Conservation (phyloP, 768 basidiomycete species). For the Crepidotus variabilis region DNA sequence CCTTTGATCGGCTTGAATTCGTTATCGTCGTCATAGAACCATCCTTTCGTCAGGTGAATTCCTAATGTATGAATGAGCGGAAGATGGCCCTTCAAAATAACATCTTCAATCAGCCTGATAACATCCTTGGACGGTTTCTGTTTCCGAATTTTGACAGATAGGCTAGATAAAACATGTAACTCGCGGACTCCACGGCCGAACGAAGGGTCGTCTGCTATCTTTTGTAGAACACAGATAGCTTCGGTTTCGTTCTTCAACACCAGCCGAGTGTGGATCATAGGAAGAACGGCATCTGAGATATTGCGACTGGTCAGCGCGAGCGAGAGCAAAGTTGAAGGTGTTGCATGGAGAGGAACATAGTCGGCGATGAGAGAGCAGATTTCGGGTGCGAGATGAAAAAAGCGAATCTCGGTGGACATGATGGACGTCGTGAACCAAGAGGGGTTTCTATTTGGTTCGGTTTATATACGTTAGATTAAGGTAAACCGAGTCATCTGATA, state of each 20-base stretch:
- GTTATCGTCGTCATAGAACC: neutral
- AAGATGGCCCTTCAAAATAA: neutral
- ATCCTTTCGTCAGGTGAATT: neutral
- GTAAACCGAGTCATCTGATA: too few relatives aligned
- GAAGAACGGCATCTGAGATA: neutral
- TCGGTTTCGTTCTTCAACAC: neutral
- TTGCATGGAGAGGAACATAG: neutral
- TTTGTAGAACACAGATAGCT: neutral
- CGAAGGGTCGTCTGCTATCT: neutral
- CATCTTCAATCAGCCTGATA: neutral
- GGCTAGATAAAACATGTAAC: neutral
- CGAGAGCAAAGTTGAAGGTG: neutral
- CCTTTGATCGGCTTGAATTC: neutral
- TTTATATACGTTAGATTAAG: too few relatives aligned
- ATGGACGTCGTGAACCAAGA: too few relatives aligned
- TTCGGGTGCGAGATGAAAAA: neutral
- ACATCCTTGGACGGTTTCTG: neutral
- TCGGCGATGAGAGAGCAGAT: constrained; percentile 6
- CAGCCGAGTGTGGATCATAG: neutral
- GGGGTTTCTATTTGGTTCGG: too few relatives aligned
- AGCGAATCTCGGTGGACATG: too few relatives aligned
- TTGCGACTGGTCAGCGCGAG: neutral
- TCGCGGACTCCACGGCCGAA: neutral
- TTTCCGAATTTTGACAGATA: neutral
- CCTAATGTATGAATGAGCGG: neutral